These are phyloP conservation scores for Epichloe festucae DNA, from an alignment of 2,329 filamentous ascomycete genomes.

Conservation along the genomic window DNA sequence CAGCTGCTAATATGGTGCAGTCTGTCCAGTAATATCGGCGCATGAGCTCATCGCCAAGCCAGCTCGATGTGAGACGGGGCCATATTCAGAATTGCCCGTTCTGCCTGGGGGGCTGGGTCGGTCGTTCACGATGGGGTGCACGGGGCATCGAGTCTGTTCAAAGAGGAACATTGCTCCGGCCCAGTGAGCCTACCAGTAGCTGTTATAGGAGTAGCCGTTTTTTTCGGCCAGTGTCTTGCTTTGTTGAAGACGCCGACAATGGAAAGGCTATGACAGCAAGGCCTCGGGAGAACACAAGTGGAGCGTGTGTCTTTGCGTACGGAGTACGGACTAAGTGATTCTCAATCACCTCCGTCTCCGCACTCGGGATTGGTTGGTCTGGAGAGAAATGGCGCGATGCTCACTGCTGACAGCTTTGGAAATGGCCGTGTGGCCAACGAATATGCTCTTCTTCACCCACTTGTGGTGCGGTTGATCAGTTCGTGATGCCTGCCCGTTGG, in stretches of 20 bases:
- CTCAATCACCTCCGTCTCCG: neutral
- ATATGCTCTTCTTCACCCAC: neutral
- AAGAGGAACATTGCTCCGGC: neutral
- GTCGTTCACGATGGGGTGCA: neutral
- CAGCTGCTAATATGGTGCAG: neutral
- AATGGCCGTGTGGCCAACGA: neutral
- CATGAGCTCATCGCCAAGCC: neutral
- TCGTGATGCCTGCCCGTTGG: neutral
- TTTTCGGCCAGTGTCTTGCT: conserved; percentile 1
- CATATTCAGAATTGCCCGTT: neutral
- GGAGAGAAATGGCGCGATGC: neutral
- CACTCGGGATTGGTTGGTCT: neutral
- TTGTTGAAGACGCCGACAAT: neutral
- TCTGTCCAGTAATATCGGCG: too few relatives aligned
- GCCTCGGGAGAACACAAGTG: neutral
- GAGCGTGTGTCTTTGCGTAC: neutral
- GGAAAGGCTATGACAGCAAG: neutral
- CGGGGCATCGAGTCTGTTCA: neutral
- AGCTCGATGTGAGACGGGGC: neutral
- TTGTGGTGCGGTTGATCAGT: too few relatives aligned
- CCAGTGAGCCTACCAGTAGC: too few relatives aligned
- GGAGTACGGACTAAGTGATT: too few relatives aligned
- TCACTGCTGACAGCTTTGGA: neutral
- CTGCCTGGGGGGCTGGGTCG: too few relatives aligned
- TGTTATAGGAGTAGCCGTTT: neutral